Conservation (phyloP, 768 basidiomycete species). For the Russula sp. region DNA sequence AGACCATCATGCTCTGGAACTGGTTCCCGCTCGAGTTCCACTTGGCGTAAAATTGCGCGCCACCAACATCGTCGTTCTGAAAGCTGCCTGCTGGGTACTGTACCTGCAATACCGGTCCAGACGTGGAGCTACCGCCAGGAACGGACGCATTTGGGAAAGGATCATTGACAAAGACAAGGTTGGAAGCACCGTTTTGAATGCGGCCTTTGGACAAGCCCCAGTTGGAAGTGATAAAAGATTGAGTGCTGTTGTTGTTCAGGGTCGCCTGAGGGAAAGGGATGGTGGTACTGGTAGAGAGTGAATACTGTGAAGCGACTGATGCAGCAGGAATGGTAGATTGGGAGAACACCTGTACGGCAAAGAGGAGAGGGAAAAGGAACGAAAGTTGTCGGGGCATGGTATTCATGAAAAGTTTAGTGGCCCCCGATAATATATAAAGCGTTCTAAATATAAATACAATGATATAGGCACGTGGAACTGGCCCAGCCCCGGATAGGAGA, state of each 20-base stretch:
- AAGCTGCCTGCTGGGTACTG: conserved; percentile 58
- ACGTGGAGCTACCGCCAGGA: conserved; percentile 25
- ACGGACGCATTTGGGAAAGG: conserved; percentile 50
- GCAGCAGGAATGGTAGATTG: conserved; percentile 3
- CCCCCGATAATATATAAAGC: too few relatives aligned
- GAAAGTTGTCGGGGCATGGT: background rate
- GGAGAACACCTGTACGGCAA: background rate
- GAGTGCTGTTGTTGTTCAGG: conserved; percentile 41
- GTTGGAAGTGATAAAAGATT: conserved; percentile 41
- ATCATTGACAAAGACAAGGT: conserved; percentile 58
- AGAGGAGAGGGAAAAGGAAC: background rate
- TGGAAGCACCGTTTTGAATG: conserved; percentile 48
- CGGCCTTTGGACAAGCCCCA: conserved; percentile 58
- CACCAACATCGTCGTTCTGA: conserved; percentile 46
- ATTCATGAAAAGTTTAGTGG: background rate
- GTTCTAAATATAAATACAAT: background rate
- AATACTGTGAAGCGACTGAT: conserved; percentile 41
- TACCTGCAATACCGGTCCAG: conserved; percentile 43
- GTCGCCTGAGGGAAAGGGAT: conserved; percentile 62
- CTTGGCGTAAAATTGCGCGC: conserved; percentile 58
- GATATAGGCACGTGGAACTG: too few relatives aligned
- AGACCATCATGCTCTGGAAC: conserved; percentile 61
- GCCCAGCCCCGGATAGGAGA: background rate
- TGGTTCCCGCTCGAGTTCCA: conserved; percentile 56
- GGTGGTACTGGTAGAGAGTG: conserved; percentile 51